Evolutionary conservation across 495 filamentous ascomycete species (phyloP).

Genomic region (Podospora conica): DNA sequence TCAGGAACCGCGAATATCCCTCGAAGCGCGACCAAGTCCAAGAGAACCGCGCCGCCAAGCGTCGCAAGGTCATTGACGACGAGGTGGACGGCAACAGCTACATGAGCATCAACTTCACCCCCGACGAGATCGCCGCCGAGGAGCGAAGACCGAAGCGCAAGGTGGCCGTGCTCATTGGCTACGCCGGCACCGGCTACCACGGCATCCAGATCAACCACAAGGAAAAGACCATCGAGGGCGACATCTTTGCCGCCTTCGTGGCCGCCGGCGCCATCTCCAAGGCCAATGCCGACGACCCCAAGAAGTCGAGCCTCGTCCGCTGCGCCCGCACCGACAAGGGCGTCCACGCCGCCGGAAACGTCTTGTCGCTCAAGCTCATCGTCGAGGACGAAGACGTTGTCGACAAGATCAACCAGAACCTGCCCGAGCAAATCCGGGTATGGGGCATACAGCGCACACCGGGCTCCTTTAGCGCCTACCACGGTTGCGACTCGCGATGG

Average conservation of each 20-base stretch:
- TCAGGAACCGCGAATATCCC: slow-evolving; percentile 15
- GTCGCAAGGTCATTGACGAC: slow-evolving; percentile 41
- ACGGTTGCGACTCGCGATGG: slow-evolving; percentile 84
- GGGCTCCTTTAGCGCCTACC: slow-evolving; percentile 84
- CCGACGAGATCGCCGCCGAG: slow-evolving; percentile 78
- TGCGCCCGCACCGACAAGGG: slow-evolving; percentile 97
- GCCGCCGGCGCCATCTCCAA: slow-evolving; percentile 89
- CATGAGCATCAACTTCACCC: slow-evolving; percentile 41
- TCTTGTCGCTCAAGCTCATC: slow-evolving; percentile 92
- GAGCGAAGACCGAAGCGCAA: slow-evolving; percentile 87
- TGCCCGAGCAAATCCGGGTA: slow-evolving; percentile 82
- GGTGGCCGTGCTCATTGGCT: slow-evolving; percentile 89
- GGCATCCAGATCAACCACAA: slow-evolving; percentile 80
- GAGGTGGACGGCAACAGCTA: slow-evolving; percentile 29
- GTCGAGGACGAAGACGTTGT: slow-evolving; percentile 84
- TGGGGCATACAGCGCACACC: slow-evolving; percentile 86
- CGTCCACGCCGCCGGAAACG: slow-evolving; percentile 93
- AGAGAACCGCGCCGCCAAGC: slow-evolving; percentile 51
- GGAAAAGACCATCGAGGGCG: slow-evolving; percentile 94
- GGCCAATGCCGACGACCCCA: slow-evolving; percentile 91
- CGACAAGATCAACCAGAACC: slow-evolving; percentile 78
- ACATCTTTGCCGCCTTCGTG: slow-evolving; percentile 86
- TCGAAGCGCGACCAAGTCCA: slow-evolving; percentile 62
- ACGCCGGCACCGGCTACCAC: slow-evolving; percentile 94
- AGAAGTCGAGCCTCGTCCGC: slow-evolving; percentile 88